These are phyloP conservation scores for Mortierella sp. DNA, from an alignment of 371 early-diverging fungal genomes.

Conservation along the genomic window DNA sequence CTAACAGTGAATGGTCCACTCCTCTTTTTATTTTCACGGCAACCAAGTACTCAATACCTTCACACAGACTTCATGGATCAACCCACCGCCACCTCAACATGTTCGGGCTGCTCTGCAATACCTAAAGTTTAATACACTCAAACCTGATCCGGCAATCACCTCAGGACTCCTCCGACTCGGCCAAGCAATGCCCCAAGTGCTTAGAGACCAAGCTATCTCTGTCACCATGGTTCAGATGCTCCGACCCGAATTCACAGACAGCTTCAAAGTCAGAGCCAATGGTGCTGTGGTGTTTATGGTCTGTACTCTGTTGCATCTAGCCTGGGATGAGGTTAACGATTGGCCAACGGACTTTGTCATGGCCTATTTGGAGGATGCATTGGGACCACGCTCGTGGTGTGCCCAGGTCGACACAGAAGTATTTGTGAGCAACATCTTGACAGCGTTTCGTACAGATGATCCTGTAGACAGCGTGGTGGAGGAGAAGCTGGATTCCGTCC, in stretches of 20 bases:
- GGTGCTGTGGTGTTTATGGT: conserved; percentile 42
- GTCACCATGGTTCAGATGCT: conserved; percentile 49
- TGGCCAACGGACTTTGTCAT: conserved; percentile 55
- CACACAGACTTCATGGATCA: conserved; percentile 33
- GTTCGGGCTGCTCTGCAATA: conserved; percentile 39
- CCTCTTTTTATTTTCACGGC: not conserved
- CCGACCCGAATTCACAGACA: conserved; percentile 47
- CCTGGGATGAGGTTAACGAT: conserved; percentile 44
- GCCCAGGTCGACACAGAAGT: conserved; percentile 34
- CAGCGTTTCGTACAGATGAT: conserved; percentile 35
- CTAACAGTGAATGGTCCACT: no score
- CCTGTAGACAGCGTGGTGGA: conserved; percentile 13
- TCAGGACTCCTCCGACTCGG: conserved; percentile 45
- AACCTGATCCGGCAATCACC: conserved; percentile 44
- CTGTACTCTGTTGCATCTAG: conserved; percentile 41
- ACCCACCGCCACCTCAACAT: conserved; percentile 43
- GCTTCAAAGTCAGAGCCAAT: conserved; percentile 49
- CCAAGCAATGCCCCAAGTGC: conserved; percentile 39
- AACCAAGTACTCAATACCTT: conserved; percentile 35
- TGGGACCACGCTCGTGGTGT: conserved; percentile 51
- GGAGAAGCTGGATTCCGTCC: conserved; percentile 38
- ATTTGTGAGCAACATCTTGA: conserved; percentile 47
- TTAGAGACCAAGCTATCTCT: conserved; percentile 29
- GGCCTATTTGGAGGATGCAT: conserved; percentile 50
- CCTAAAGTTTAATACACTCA: conserved; percentile 42